phyloP scores from a whole-genome alignment of 371 early-diverging fungal species.

The Circinella minor region DNA sequence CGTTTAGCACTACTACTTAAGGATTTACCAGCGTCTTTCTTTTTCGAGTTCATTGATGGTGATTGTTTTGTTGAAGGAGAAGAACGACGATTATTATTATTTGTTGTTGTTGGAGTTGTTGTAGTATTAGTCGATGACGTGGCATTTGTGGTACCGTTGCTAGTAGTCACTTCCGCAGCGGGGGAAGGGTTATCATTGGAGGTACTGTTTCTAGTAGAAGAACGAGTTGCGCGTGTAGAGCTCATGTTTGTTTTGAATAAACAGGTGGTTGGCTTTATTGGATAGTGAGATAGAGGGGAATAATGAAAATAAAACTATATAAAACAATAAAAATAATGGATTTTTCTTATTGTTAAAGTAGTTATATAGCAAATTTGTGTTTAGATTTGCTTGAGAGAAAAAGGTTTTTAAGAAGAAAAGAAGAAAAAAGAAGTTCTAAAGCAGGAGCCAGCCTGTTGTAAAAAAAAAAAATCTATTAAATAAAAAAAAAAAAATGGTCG shows the following conservation, averaged over 20 bases:
- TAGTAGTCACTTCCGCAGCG: slow-evolving; percentile 18
- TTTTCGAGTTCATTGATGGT: slow-evolving; percentile 30
- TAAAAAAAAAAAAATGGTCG: no score
- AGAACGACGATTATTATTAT: slow-evolving; percentile 16
- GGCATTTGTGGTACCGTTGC: slow-evolving; percentile 19
- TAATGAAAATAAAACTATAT: background rate
- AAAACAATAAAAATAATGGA: background rate
- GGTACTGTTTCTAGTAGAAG: slow-evolving; percentile 13
- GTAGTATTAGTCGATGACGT: slow-evolving; percentile 17
- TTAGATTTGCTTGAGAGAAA: background rate
- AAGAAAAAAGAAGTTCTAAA: background rate
- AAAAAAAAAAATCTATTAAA: slow-evolving; percentile 6
- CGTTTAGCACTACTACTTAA: slow-evolving; percentile 66
- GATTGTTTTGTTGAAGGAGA: slow-evolving; percentile 24
- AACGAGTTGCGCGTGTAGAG: slow-evolving; percentile 37
- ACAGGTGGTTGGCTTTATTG: no score
- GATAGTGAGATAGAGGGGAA: background rate
- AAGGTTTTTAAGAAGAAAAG: background rate
- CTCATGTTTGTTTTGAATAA: slow-evolving; percentile 28
- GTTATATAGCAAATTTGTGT: slow-evolving; percentile 14
- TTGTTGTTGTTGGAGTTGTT: no score
- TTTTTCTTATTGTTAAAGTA: background rate
- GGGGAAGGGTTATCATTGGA: slow-evolving; percentile 17
- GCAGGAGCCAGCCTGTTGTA: slow-evolving; percentile 3
- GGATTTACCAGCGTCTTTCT: slow-evolving; percentile 33